These are phyloP conservation scores for Neodidymelliopsis sp. DNA, from an alignment of 2,329 filamentous ascomycete species.

Conservation along the genomic window DNA sequence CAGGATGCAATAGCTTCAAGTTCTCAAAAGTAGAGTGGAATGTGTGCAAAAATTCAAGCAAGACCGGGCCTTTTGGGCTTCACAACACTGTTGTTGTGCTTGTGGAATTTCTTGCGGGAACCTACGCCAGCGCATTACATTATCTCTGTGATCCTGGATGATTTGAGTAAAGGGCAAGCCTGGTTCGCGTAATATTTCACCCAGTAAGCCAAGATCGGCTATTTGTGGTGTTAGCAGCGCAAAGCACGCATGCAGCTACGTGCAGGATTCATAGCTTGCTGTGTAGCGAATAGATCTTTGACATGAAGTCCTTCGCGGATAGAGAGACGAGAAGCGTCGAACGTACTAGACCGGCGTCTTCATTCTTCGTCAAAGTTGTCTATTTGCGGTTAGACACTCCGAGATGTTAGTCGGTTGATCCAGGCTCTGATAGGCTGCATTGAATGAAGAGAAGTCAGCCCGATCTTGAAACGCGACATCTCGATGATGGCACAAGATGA, in stretches of 20 bases:
- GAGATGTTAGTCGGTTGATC: conserved; percentile 29
- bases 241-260: conserved; percentile 3
- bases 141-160: conserved; percentile 12
- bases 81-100: not conserved
- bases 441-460: conserved; percentile 12
- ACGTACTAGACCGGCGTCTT: conserved; percentile 28
- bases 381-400: conserved; percentile 32
- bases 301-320: conserved; percentile 7
- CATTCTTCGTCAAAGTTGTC: conserved; percentile 42
- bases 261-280: not conserved
- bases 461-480: conserved; percentile 17
- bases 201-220: conserved; percentile 25
- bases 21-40: too few relatives aligned
- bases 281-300: not conserved
- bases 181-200: conserved; percentile 23
- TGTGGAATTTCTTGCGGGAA: not conserved
- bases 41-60: not conserved
- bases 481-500: conserved; percentile 37
- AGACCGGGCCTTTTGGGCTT: not conserved
- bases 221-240: conserved; percentile 1
- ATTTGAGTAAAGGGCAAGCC: conserved; percentile 21
- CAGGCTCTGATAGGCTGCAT: conserved; percentile 36
- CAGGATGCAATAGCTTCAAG: not conserved
- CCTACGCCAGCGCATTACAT: conserved; percentile 17
- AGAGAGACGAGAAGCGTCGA: conserved; percentile 36